Conservation (phyloP, 139 green algal species). For the Coelastrella sp. region DNA sequence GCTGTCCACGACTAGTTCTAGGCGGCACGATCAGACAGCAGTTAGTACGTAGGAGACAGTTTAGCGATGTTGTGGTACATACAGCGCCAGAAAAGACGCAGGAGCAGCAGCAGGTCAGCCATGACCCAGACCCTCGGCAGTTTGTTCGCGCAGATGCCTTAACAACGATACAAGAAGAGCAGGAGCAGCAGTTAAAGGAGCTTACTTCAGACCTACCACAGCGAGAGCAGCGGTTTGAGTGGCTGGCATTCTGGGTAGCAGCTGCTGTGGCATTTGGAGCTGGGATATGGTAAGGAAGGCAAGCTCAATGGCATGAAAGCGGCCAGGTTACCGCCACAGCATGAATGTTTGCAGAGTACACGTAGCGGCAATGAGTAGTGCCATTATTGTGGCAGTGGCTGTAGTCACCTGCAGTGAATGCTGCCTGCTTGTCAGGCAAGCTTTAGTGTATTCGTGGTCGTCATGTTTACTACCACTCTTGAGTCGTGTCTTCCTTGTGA, state of each 20-base stretch:
- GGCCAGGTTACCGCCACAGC: too few species aligned
- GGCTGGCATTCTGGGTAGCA: constrained; percentile 68
- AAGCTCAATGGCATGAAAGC: background rate
- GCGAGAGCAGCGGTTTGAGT: constrained; percentile 57
- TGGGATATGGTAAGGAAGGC: constrained; percentile 70
- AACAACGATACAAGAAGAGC: constrained; percentile 48
- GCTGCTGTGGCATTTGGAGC: constrained; percentile 78
- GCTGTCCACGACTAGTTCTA: background rate
- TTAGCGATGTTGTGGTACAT: background rate
- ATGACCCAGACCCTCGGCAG: background rate
- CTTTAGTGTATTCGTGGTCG: too few species aligned
- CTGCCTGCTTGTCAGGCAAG: too few species aligned
- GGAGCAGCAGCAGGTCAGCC: constrained; percentile 22
- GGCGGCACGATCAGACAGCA: constrained; percentile 16
- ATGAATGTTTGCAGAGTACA: background rate
- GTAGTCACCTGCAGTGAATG: too few species aligned
- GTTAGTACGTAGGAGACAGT: background rate
- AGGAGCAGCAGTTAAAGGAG: constrained; percentile 56
- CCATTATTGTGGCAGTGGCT: too few species aligned
- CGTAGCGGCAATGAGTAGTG: too few species aligned
- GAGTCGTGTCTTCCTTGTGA: too few species aligned
- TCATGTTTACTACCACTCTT: too few species aligned
- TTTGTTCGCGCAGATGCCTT: constrained; percentile 23
- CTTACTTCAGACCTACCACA: constrained; percentile 48
- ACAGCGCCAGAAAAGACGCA: constrained; percentile 19